phyloP scores from a whole-genome alignment of 768 basidiomycete species.

The Amanita rimosa region DNA sequence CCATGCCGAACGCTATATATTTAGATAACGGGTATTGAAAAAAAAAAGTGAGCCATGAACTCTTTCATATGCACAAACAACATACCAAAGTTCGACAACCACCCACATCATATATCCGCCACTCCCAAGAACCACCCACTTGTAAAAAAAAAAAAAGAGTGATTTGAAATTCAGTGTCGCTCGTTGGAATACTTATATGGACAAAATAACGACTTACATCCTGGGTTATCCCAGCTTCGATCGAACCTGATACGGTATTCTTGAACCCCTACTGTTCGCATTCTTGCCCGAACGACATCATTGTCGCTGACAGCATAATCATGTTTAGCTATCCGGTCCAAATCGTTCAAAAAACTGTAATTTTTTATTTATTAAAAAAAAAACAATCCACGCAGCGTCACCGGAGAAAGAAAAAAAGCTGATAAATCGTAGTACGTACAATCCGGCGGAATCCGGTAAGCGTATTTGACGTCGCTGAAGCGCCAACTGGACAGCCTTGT shows the following conservation, averaged over 20 bases:
- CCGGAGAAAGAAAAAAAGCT: too few species aligned
- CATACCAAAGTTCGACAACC: slow-evolving; percentile 61
- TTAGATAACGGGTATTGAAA: too few species aligned
- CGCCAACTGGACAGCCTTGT: slow-evolving; percentile 37
- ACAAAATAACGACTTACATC: slow-evolving; percentile 13
- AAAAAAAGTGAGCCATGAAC: background rate
- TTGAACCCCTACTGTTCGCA: slow-evolving; percentile 64
- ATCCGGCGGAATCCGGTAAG: slow-evolving; percentile 54
- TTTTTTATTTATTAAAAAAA: too few species aligned
- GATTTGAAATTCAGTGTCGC: background rate
- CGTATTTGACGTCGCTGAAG: slow-evolving; percentile 34
- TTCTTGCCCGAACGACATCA: slow-evolving; percentile 60
- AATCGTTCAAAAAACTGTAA: slow-evolving; percentile 48
- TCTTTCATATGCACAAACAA: slow-evolving; percentile 1
- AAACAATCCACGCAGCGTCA: too few species aligned
- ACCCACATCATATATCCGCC: slow-evolving; percentile 72
- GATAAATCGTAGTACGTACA: slow-evolving; percentile 29
- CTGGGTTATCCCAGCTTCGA: slow-evolving; percentile 25
- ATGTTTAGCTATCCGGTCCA: slow-evolving; percentile 50
- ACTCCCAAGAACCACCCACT: slow-evolving; percentile 36
- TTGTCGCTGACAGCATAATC: slow-evolving; percentile 60
- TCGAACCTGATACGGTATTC: slow-evolving; percentile 45
- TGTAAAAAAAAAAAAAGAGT: too few species aligned
- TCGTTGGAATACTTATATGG: background rate
- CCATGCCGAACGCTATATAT: slow-evolving; percentile 62